These are phyloP conservation scores for Penicillium sp. DNA, from an alignment of 2,329 filamentous ascomycete genomes.

Conservation along the genomic window DNA sequence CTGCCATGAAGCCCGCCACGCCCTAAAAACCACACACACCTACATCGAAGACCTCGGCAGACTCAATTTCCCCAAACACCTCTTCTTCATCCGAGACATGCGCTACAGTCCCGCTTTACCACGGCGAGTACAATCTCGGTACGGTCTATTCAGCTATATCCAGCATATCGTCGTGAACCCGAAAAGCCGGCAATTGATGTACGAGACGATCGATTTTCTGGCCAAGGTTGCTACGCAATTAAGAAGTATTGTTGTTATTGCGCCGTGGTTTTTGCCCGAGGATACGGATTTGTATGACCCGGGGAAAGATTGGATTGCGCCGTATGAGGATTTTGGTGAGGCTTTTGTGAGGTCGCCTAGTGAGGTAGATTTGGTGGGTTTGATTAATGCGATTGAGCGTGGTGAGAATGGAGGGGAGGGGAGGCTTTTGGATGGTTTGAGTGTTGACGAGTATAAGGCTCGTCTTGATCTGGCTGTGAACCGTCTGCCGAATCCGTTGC, in stretches of 20 bases:
- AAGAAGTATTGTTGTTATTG: not conserved
- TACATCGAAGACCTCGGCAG: not conserved
- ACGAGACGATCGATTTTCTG: not conserved
- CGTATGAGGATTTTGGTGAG: not conserved
- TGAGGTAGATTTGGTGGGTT: not conserved
- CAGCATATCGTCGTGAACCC: not conserved
- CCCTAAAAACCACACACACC: not conserved
- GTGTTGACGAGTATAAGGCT: not conserved
- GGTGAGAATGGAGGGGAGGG: not conserved
- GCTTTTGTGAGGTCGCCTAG: not conserved
- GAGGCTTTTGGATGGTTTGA: not conserved
- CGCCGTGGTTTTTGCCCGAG: not conserved
- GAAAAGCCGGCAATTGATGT: not conserved
- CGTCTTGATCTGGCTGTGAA: not conserved
- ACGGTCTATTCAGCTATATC: not conserved
- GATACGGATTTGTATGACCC: not conserved
- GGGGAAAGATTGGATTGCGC: not conserved
- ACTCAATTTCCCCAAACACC: not conserved
- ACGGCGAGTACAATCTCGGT: not conserved
- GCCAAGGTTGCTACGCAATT: not conserved
- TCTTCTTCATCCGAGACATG: not conserved
- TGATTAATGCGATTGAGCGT: not conserved
- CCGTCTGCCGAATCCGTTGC: not conserved
- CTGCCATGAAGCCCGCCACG: not conserved
- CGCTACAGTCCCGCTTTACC: not conserved